Base-by-base conservation (phyloP, 202 grass and related monocot species). In the Dendrocalamus latiflorus region DNA sequence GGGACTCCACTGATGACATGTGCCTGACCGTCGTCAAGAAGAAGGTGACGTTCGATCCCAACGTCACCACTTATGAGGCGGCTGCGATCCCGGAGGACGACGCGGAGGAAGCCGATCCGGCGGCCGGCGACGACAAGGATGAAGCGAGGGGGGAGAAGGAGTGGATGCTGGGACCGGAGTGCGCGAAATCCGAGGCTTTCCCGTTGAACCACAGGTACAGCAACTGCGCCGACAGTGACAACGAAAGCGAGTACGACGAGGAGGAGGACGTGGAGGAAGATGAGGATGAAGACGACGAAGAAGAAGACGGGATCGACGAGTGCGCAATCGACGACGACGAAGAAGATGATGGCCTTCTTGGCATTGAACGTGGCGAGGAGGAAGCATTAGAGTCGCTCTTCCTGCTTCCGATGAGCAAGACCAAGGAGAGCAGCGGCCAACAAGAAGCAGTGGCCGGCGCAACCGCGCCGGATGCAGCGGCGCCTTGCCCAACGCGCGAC, bases 31-130 rank as follows among this genome's bases (percentile, higher is more conserved):
- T 89, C 75, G 65, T 78, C 42, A 92, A 86, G 90, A 99, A 99
- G 91, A 99, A 96, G 89, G 96, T 99, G 75, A 96, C 91, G 33
- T 99, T 99, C 65, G 96, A 96, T 79, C 79, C 92, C 22, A 99
- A 94, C 62, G 88, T 99, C 34, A 99, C 77, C 38, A 93, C 89
- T 18, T 99, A 89, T 72, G 96, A 96, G 82, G 68, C 61, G 18
- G 79, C 65, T 1, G 8, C 36, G 68, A 84, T 83, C 74, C 73
- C 82, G 2, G 89, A 92, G 53, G 83, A 81, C 11, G 78, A 91
- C 20, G 76, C 76, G 45, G 89, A 84, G 43, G 85, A 20, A 14
- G 39, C 57, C 51, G 30, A 63, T 59, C 26, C 66, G 41, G 77
- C 64, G 9, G 72, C 64, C 1, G 76, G 20, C 59, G 49, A 21